Conservation (phyloP, 106 monocot genomes). For the Platanthera guangdongensis region DNA sequence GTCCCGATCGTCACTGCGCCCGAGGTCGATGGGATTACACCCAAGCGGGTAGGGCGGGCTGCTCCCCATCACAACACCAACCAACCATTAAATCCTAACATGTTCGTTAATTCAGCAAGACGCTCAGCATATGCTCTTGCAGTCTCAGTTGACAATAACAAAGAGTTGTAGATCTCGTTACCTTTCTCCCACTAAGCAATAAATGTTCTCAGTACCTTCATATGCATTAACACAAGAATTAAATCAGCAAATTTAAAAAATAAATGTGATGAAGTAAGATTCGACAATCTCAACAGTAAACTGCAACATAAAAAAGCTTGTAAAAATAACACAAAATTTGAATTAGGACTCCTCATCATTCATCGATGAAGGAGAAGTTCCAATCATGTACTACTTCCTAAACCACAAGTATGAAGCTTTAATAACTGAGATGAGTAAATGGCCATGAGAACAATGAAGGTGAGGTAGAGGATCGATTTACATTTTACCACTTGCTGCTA, state of each 20-base stretch:
- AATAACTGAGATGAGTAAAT: neutral
- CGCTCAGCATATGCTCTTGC: slow-evolving; percentile 73
- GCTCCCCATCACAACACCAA: slow-evolving; percentile 23
- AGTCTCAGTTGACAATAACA: slow-evolving; percentile 54
- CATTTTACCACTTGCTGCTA: too few species aligned
- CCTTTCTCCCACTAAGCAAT: slow-evolving; percentile 79
- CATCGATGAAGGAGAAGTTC: neutral
- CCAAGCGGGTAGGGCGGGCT: too few species aligned
- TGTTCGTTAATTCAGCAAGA: slow-evolving; percentile 56
- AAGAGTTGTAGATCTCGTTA: slow-evolving; percentile 27
- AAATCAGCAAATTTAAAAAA: neutral
- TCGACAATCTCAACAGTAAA: neutral
- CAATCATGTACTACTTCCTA: neutral
- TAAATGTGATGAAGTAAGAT: neutral
- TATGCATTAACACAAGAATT: slow-evolving; percentile 1
- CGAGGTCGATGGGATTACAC: too few species aligned
- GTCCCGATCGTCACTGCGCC: too few species aligned
- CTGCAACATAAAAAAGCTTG: neutral
- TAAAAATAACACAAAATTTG: neutral
- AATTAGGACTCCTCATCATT: neutral
- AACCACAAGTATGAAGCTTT: neutral
- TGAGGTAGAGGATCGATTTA: neutral
- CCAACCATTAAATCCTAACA: slow-evolving; percentile 94
- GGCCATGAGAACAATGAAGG: neutral
- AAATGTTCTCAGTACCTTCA: slow-evolving; percentile 87